Evolutionary conservation across 1,139 yeast genomes (phyloP).

Genomic region (Saccharomyces hybrid): DNA sequence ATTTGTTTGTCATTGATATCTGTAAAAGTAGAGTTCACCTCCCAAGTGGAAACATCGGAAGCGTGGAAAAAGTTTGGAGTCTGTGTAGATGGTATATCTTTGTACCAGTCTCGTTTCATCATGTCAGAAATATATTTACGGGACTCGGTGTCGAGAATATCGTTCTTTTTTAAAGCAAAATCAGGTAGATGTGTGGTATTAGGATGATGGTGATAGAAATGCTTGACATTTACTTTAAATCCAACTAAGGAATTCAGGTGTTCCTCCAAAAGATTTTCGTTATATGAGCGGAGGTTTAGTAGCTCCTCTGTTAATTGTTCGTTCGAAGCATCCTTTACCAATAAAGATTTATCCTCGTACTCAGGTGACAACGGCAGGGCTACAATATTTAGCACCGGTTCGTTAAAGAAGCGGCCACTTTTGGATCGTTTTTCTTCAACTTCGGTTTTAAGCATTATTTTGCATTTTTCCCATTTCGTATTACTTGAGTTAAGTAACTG

Average conservation of each 20-base stretch:
- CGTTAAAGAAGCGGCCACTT: constrained; percentile 14
- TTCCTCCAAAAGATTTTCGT: constrained; percentile 5
- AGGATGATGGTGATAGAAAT: constrained; percentile 12
- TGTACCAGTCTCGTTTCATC: constrained; percentile 10
- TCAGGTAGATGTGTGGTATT: constrained; percentile 10
- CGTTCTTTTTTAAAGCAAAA: constrained; percentile 11
- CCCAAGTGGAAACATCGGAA: constrained; percentile 27
- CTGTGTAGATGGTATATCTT: constrained; percentile 15
- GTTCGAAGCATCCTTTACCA: constrained; percentile 13
- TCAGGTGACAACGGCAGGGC: constrained; percentile 25
- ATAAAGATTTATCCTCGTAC: constrained; percentile 15
- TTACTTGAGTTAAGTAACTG: constrained; percentile 22
- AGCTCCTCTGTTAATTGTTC: constrained; percentile 10
- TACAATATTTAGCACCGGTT: constrained; percentile 26
- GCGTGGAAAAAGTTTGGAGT: constrained; percentile 25
- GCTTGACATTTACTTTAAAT: constrained; percentile 14
- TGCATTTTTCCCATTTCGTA: constrained; percentile 18
- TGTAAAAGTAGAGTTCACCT: constrained; percentile 11
- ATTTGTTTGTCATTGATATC: constrained; percentile 9
- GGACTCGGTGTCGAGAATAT: constrained; percentile 13
- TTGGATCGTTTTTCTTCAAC: constrained; percentile 8
- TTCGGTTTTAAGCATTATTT: constrained; percentile 23
- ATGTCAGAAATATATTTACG: constrained; percentile 17
- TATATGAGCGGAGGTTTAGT: constrained; percentile 7
- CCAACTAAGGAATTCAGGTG: constrained; percentile 12